Base-by-base conservation (phyloP, 441 rosid species). In the Mallotus repandus region DNA sequence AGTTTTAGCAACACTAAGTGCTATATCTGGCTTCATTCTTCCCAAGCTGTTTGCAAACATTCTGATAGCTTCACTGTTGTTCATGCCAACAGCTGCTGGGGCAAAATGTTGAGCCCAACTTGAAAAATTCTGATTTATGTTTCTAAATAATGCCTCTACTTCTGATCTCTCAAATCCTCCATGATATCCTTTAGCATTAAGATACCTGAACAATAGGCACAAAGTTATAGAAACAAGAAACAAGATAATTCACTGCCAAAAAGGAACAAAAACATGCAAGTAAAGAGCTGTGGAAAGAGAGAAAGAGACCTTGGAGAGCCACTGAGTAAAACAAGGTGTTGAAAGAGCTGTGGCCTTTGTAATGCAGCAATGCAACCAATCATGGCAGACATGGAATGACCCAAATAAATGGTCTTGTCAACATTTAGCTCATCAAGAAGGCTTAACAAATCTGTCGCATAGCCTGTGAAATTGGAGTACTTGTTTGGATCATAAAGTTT, bases 331-430 rank as follows among this genome's bases (percentile, higher is more conserved):
- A 84, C 18, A 32, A 84, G 81, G 55, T 75, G 84, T 11, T 53
- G 67, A 38, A 84, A 84, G 54, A 80, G 87, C 10, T 80, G 67
- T 0, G 85, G 86, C 18, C 84, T 70, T n/a, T 62, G 29, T 0
- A 64, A 60, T 21, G 87, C 70, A 29, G 87, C 87, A 29, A 78
- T 13, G 77, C 82, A 58, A 3, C 84, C 87, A 54, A 80, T 73
- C 87, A 84, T 82, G 80, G 82, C 88, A 8, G 84, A 79, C 84
- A 77, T 73, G 41, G 88, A 85, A 72, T 83, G 88, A 18, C 88
- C 88, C 43, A 85, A 4, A 63, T 73, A 74, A 12, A 81, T 72
- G 9, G 79, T 72, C 10, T 70, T 62, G 4, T 64, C 68, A 14
- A 78, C 58, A 3, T 73, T 68, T 16, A 83, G 70, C 60, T 71